Evolutionary conservation across 345 rosid species (phyloP).

Genomic region (Ceriops decandra): DNA sequence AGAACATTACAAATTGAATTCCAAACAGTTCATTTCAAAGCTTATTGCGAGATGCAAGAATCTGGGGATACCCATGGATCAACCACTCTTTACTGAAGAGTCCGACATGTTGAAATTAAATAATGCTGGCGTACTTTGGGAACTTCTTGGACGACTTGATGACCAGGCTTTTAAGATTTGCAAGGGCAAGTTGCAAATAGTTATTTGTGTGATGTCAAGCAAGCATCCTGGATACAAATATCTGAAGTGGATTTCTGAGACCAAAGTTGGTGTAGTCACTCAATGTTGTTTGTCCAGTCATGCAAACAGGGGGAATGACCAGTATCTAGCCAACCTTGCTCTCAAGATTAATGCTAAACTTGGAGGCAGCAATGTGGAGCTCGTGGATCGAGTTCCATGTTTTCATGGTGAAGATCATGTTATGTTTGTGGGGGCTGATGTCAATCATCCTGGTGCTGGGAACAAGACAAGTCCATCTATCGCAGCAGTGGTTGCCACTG

Average conservation of each 20-base stretch:
- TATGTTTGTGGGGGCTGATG: constrained; percentile 92
- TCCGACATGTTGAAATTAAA: constrained; percentile 44
- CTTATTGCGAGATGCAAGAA: constrained; percentile 43
- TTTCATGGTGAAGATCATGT: constrained; percentile 43
- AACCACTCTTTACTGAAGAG: constrained; percentile 28
- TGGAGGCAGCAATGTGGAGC: constrained; percentile 91
- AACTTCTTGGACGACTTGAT: constrained; percentile 39
- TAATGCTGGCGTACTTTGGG: constrained; percentile 32
- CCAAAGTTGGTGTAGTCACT: constrained; percentile 69
- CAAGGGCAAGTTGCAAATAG: constrained; percentile 45
- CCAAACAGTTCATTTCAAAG: constrained; percentile 25
- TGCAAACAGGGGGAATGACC: constrained; percentile 49
- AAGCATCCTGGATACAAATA: constrained; percentile 61
- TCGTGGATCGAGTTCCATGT: constrained; percentile 46
- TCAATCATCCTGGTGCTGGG: constrained; percentile 68
- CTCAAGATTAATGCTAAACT: constrained; percentile 92
- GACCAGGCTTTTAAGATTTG: constrained; percentile 22
- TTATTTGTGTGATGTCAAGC: constrained; percentile 73
- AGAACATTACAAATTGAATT: too few species aligned
- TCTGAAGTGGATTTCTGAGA: constrained; percentile 86
- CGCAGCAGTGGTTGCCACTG: constrained; percentile 76
- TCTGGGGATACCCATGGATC: constrained; percentile 59
- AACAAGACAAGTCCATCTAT: constrained; percentile 66
- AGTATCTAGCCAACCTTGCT: constrained; percentile 68
- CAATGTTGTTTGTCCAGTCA: constrained; percentile 61